Base-by-base conservation (phyloP, 2,329 filamentous ascomycete genomes). In the Juglanconis oblonga region DNA sequence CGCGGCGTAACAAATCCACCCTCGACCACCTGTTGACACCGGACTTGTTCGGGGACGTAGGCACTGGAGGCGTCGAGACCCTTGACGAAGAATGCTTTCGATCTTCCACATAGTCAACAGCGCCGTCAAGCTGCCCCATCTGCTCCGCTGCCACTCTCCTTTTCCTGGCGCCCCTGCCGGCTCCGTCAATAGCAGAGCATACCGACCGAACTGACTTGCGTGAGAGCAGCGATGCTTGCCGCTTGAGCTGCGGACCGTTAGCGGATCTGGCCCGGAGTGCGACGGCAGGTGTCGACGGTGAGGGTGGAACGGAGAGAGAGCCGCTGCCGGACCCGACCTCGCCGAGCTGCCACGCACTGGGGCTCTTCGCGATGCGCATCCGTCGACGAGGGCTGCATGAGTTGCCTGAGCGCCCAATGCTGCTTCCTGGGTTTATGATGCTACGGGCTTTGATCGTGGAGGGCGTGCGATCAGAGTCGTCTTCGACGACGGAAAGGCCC, bases 1-100 rank as follows among this genome's bases (percentile, higher is more conserved):
- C 73, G 48, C 71, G 72, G 64, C 76, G 77, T 57, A 74, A 67
- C 36, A 67, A 67, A 7, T 73, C 69, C 7, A 73, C 70, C 60
- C 70, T 74, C 31, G 70, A 66, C 76, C 76, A 77, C 57, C 73
- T 71, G 47, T 69, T 71, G 31, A 70, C 64, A 5, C 73, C 38
- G 63, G 35, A 36, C 42, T 55, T 59, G 40, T 58, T 61, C 40
- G 48, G 65, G 40, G 45, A 45, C 17, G 44, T 49, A 14, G 49
- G 47, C 35, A 17, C 63, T 36, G 66, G 62, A 10, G 64, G 67
- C 14, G 59, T 61, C 38, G 71, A 68, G 33, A 64, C 50, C 54
- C 42, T 66, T 61, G 58, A 64, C 64, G 29, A n/a, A 35, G 14
- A 17, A 11, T 14, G 38, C 54, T 56, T 24, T 29, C 17, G n/a